Percentiles rank a stretch among this genome's conserved stretches.
Conservation (phyloP, 2,329 filamentous ascomycete genomes). For the Hypoxylon sp. region DNA sequence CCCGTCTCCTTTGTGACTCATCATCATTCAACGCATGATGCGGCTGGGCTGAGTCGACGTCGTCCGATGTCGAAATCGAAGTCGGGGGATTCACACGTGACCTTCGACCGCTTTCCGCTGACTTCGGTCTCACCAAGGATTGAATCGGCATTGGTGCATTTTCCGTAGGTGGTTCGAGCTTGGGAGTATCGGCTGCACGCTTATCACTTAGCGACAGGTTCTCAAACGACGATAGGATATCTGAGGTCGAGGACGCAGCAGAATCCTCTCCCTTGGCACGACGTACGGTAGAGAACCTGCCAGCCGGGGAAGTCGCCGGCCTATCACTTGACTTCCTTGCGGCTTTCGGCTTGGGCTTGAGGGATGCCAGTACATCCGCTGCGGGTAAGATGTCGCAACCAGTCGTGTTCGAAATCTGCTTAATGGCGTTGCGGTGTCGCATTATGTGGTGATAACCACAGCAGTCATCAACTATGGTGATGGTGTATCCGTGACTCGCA, state of each 20-base stretch:
- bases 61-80: constrained; percentile 18
- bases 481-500: constrained; percentile 86
- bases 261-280: constrained; percentile 42
- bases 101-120: constrained; percentile 37
- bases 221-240: constrained; percentile 54
- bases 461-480: constrained; percentile 90
- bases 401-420: constrained; percentile 79
- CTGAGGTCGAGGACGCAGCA: constrained; percentile 46
- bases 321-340: constrained; percentile 39
- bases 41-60: constrained; percentile 2
- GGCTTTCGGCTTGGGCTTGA: constrained; percentile 47
- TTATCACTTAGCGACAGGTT: constrained; percentile 55
- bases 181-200: constrained; percentile 49
- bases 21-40: constrained; percentile 13
- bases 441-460: constrained; percentile 81
- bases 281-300: constrained; percentile 52
- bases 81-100: constrained; percentile 16
- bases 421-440: constrained; percentile 79
- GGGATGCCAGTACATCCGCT: constrained; percentile 67
- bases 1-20: constrained; percentile 33
- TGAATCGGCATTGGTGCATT: constrained; percentile 46
- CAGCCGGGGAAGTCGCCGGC: constrained; percentile 35
- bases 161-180: constrained; percentile 43
- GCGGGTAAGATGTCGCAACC: constrained; percentile 77
- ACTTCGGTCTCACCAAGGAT: constrained; percentile 48